Conservation (phyloP, 345 rosid species). For the Cardiospermum halicacabum region DNA sequence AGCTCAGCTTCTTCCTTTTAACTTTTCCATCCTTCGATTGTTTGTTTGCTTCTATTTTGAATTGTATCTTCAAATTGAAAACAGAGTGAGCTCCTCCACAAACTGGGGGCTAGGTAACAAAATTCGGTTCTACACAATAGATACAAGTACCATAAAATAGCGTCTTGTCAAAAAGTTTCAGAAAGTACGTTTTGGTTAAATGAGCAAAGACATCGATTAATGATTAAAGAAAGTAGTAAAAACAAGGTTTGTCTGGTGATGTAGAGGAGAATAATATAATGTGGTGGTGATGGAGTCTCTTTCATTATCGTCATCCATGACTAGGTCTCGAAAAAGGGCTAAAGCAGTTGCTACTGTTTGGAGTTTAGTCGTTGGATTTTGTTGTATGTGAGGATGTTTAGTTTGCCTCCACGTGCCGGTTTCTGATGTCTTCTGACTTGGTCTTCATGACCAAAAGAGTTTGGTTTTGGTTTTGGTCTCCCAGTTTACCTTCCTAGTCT, state of each 20-base stretch:
- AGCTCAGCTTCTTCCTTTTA: not conserved
- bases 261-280: not conserved
- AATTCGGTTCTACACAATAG: no score
- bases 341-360: not conserved
- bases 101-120: no score
- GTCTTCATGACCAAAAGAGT: slow-evolving; percentile 4
- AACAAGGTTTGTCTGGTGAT: slow-evolving; percentile 11
- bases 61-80: not conserved
- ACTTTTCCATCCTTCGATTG: slow-evolving; percentile 8
- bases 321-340: not conserved
- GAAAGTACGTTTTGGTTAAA: not conserved
- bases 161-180: no score
- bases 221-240: slow-evolving; percentile 6
- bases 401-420: slow-evolving; percentile 50
- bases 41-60: not conserved
- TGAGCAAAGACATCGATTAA: not conserved
- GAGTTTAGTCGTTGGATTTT: slow-evolving; percentile 29
- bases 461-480: not conserved
- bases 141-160: no score
- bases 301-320: slow-evolving; percentile 5
- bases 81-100: no score
- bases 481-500: not conserved
- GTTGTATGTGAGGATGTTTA: slow-evolving; percentile 10
- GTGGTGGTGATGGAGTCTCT: no score
- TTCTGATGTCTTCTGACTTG: slow-evolving; percentile 27